Base-by-base conservation (phyloP, 331 rosid genomes). In the Quercus phellos region DNA sequence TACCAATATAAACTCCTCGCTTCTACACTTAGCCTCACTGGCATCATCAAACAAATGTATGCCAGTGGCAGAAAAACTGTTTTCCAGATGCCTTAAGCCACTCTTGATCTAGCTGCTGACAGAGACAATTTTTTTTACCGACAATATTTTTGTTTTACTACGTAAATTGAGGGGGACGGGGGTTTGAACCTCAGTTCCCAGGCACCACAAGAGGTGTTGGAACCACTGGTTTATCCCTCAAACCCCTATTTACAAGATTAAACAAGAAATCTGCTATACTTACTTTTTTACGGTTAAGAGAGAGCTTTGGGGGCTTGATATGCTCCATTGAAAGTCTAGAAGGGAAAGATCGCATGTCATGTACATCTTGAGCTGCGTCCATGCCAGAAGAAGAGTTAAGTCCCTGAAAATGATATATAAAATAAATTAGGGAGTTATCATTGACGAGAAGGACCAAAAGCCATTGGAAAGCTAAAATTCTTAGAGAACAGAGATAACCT, bases 261-360 rank as follows among this genome's bases (percentile, higher is more conserved):
- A 84, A 68, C 60, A 84, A 73, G 79, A 60, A 76, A 68, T 72
- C 75, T 29, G 54, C 17, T 53, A 64, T 78, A 87, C 77, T 58
- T 68, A 78, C 93, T 79, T 78, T 87, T 60, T 84, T 85, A 55
- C 5, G 55, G 75, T 83, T 66, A 17, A 88, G 85, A 70, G 91
- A 14, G 54, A 73, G 30, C 59, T 74, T 68, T 24, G 64, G 27
- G 71, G 35, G 75, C 78, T 75, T 61, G 24, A 46, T 18, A 51
- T 3, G 82, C 75, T 78, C 75, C 51, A 19, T 10, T 51, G 50
- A 55, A n/a, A 64, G 53, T 71, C 72, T 26, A 42, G 73, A 54
- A 58, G 88, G 19, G 70, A 35, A 22, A 75, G 76, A 51, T 24
- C 24, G 83, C 69, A 67, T 30, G 14, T 67, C 82, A 46, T 63